These are phyloP conservation scores for Lepidium sativum DNA, from an alignment of 345 rosid genomes.

Conservation along the genomic window DNA sequence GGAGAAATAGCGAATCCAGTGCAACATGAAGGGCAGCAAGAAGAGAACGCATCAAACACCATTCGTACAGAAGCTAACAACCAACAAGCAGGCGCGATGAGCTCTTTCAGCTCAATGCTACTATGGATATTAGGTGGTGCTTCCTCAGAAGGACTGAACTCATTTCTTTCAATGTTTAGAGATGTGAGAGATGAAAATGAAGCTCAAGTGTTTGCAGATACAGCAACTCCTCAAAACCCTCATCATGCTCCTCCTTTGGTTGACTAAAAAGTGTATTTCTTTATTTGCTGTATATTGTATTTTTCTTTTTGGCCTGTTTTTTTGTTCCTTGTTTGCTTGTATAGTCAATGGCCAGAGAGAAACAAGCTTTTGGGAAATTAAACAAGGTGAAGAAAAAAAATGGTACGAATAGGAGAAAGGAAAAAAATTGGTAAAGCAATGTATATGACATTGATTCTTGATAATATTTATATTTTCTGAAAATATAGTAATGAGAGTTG, in stretches of 20 bases:
- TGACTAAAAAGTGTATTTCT: not conserved
- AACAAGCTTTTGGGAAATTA: constrained; percentile 4
- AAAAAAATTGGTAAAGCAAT: not conserved
- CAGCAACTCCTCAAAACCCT: constrained; percentile 15
- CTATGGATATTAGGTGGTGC: constrained; percentile 97
- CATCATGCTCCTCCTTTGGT: constrained; percentile 17
- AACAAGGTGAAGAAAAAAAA: not conserved
- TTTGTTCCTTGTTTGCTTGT: constrained; percentile 14
- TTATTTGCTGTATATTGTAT: constrained; percentile 10
- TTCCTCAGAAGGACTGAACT: constrained; percentile 76
- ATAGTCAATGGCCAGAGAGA: constrained; percentile 6
- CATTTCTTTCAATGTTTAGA: constrained; percentile 83
- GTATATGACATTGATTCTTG: not conserved
- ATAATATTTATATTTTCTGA: no score
- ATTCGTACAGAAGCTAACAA: constrained; percentile 43
- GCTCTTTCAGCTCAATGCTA: constrained; percentile 74
- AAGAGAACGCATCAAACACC: constrained; percentile 35
- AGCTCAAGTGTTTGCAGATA: constrained; percentile 31
- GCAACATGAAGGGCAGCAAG: constrained; percentile 24
- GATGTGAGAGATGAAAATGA: constrained; percentile 83
- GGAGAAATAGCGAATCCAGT: constrained; percentile 31
- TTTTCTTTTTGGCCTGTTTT: not conserved
- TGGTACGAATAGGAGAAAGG: not conserved
- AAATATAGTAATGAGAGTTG: no score
- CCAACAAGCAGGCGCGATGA: constrained; percentile 61